Base-by-base conservation (phyloP, 1,284 basidiomycete species). In the Pulchroboletus neoregius region DNA sequence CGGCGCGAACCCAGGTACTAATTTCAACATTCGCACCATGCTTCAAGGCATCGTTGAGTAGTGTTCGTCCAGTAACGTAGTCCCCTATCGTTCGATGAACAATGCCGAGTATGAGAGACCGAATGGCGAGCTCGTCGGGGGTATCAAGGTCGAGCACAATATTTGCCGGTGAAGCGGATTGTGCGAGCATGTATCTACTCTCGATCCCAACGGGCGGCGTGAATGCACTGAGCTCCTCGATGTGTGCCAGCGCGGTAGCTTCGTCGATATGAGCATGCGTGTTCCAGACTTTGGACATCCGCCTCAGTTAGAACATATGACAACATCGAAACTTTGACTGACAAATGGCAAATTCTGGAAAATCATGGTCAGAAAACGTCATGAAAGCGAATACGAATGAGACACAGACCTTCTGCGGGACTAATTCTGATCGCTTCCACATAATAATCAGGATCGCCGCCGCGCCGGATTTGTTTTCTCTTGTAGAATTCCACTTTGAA, bases 401-500 rank as follows among this genome's bases (percentile, higher is more conserved):
- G 24, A 34, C 28, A 61, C 74, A 13, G 45, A 82, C 82, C 83
- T 66, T 88, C 84, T 6, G 84, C 82, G 10, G 79, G 74, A 58
- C 78, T 84, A 35, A 89, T 80, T 52, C 68, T 75, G 33, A 87
- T 79, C 10, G 71, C 70, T 35, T 79, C 69, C 0, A 73, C 75
- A 54, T 69, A 87, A 18, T 68, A 62, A 2, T 59, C 65, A 44
- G 77, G 73, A 23, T 76, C 71, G 9, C 79, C 77, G 6, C 79
- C 79, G 28, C 69, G 63, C 23, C 75, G 66, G 40, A 60, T 63
- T 51, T 85, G 82, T 58, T 89, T 88, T 53, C 74, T 72, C 61
- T 80, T 79, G 61, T 85, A 89, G 56, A 87, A 87, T 0, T 74
- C 74, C 56, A 89, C 86, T 89, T 43, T n/a, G n/a, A n/a, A n/a